Conservation (phyloP, 2,329 filamentous ascomycete genomes). For the Paracoccidioides brasiliensis region DNA sequence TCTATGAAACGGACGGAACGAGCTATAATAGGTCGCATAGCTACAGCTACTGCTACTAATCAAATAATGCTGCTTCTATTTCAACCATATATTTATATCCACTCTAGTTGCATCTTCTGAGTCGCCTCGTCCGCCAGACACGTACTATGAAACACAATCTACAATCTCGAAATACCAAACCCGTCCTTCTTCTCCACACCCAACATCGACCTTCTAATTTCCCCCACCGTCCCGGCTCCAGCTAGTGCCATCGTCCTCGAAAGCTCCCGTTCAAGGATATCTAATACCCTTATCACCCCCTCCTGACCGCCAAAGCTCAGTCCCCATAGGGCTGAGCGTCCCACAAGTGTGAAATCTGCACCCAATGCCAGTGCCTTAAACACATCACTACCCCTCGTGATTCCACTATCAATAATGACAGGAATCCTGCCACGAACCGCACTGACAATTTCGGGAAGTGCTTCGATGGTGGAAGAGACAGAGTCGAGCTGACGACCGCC, state of each 20-base stretch:
- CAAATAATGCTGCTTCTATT: too few species aligned
- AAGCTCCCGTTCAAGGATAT: slow-evolving; percentile 39
- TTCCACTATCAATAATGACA: slow-evolving; percentile 36
- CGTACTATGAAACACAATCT: neutral
- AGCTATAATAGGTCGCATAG: too few species aligned
- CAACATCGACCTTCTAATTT: slow-evolving; percentile 11
- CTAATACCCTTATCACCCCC: slow-evolving; percentile 41
- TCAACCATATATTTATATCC: too few species aligned
- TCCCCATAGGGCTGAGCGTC: slow-evolving; percentile 46
- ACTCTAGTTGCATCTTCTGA: too few species aligned
- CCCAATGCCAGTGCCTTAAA: slow-evolving; percentile 40
- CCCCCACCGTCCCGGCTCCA: slow-evolving; percentile 11
- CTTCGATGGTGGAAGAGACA: slow-evolving; percentile 31
- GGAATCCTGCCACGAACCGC: slow-evolving; percentile 21
- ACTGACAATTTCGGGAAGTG: slow-evolving; percentile 44
- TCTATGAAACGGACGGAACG: too few species aligned
- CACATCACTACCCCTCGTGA: slow-evolving; percentile 35
- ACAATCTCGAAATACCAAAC: slow-evolving; percentile 12
- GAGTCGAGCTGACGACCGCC: slow-evolving; percentile 38
- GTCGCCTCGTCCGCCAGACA: too few species aligned
- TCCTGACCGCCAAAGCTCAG: slow-evolving; percentile 42
- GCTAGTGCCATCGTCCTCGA: slow-evolving; percentile 14
- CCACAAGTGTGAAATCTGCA: slow-evolving; percentile 45
- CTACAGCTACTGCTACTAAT: too few species aligned
- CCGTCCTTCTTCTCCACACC: slow-evolving; percentile 10